These are phyloP conservation scores for Rhamnella rubrinervis DNA, from an alignment of 331 rosid genomes.

Conservation along the genomic window DNA sequence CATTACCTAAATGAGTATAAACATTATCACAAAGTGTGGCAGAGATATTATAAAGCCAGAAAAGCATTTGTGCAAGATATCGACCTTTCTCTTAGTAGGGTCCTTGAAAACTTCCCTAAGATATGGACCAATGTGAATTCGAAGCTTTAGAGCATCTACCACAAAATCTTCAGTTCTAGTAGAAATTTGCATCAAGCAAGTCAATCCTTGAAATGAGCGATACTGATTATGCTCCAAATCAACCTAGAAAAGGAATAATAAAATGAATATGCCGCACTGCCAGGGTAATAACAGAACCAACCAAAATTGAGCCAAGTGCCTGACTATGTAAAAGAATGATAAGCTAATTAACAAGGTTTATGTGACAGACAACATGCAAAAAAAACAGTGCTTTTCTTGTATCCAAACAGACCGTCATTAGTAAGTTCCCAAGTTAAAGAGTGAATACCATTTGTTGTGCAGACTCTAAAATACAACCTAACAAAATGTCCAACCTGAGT, in stretches of 20 bases:
- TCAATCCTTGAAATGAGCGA: conserved; percentile 97
- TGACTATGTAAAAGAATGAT: no score
- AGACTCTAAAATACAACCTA: no score
- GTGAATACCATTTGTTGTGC: no score
- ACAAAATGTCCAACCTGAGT: no score
- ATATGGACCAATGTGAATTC: conserved; percentile 73
- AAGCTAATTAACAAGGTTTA: no score
- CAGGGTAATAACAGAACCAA: background rate
- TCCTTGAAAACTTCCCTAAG: conserved; percentile 92
- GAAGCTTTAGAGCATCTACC: conserved; percentile 86
- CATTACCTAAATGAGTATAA: conserved; percentile 69
- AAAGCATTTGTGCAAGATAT: conserved; percentile 9
- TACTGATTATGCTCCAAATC: conserved; percentile 99
- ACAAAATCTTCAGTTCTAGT: conserved; percentile 95
- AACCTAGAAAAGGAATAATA: conserved; percentile 47
- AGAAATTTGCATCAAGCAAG: conserved; percentile 98
- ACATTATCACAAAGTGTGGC: conserved; percentile 21
- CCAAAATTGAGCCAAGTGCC: background rate
- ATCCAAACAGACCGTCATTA: no score
- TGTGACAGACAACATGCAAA: no score
- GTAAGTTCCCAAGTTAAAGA: no score
- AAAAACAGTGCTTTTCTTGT: no score
- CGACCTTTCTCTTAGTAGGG: conserved; percentile 88
- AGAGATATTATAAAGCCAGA: conserved; percentile 2
- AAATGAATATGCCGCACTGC: conserved; percentile 6